Conservation (phyloP, 225 moss, liverwort and hornwort species). For the Lunularia cruciata region DNA sequence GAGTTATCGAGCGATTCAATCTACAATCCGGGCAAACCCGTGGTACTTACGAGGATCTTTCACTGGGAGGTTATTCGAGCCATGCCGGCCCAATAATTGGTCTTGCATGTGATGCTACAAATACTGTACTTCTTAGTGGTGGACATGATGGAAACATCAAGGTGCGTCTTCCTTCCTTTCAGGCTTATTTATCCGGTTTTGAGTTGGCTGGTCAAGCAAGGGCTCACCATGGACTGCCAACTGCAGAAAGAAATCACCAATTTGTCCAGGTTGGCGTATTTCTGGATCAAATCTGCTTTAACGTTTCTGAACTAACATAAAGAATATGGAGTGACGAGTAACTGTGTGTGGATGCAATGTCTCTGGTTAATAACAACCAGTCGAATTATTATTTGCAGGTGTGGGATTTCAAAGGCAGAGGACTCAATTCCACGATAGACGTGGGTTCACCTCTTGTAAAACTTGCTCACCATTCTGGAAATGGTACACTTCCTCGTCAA, state of each 20-base stretch:
- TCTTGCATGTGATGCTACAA: constrained; percentile 78
- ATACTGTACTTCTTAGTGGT: constrained; percentile 70
- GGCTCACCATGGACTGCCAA: too few relatives aligned
- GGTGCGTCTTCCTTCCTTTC: constrained; percentile 25
- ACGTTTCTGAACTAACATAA: too few relatives aligned
- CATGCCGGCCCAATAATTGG: constrained; percentile 73
- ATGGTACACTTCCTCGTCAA: constrained; percentile 46
- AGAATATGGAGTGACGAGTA: too few relatives aligned
- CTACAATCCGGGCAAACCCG: constrained; percentile 86
- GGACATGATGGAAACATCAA: constrained; percentile 81
- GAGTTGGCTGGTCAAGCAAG: not conserved
- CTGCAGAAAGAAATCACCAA: too few relatives aligned
- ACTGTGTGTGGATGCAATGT: too few relatives aligned
- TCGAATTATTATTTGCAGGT: constrained; percentile 37
- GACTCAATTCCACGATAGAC: constrained; percentile 50
- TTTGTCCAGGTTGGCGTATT: too few relatives aligned
- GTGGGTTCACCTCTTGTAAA: constrained; percentile 72
- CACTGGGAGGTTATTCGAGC: constrained; percentile 44
- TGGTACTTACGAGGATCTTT: constrained; percentile 61
- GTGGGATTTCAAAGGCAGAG: constrained; percentile 71
- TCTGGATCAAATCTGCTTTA: too few relatives aligned
- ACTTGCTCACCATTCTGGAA: constrained; percentile 71
- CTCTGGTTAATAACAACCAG: not conserved
- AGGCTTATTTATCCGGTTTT: too few relatives aligned
- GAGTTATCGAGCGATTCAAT: constrained; percentile 79